phyloP scores from a whole-genome alignment of 2,329 filamentous ascomycete species.

The Talaromyces sp. region DNA sequence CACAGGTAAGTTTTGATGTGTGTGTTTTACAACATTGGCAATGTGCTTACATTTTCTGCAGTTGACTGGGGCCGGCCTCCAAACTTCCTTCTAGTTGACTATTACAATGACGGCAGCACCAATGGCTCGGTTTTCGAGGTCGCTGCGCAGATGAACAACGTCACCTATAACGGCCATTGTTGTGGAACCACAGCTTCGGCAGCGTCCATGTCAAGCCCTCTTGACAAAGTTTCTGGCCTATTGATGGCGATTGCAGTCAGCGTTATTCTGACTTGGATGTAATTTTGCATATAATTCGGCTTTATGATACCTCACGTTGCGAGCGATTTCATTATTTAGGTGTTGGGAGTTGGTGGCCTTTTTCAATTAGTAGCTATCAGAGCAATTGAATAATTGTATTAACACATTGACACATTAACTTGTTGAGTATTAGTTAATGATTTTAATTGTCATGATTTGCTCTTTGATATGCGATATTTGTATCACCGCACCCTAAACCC shows the following conservation, averaged over 20 bases:
- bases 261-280: not conserved
- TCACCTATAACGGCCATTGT: conserved; percentile 55
- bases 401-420: not conserved
- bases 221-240: not conserved
- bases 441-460: too few species aligned
- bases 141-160: conserved; percentile 64
- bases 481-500: not conserved
- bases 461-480: not conserved
- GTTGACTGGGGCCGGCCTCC: conserved; percentile 61
- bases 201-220: not conserved
- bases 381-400: not conserved
- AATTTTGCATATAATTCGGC: not conserved
- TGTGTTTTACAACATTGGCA: not conserved
- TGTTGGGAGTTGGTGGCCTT: not conserved
- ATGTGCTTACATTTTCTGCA: conserved; percentile 21
- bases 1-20: conserved; percentile 26
- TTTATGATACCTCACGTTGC: not conserved
- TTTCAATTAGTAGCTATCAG: not conserved
- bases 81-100: conserved; percentile 77
- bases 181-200: conserved; percentile 31
- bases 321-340: not conserved
- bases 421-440: not conserved
- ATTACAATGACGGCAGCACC: conserved; percentile 67
- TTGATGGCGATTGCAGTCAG: not conserved
- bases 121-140: conserved; percentile 73